Evolutionary conservation across 116 monocot genomes (phyloP).

Genomic region (Trichopus zeylanicus): DNA sequence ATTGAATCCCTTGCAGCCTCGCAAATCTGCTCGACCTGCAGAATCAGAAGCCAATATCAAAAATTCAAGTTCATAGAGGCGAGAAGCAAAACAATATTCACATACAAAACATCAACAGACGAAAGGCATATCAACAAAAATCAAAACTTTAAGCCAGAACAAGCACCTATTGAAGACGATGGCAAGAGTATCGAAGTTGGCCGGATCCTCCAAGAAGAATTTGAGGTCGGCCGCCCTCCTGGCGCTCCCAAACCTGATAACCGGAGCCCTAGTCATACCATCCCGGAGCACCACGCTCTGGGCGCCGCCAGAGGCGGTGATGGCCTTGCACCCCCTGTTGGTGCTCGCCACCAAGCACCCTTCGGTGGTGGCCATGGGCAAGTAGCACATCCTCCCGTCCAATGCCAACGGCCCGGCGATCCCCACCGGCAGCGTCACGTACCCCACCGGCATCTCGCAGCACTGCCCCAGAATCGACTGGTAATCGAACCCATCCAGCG

Average conservation of each 20-base stretch:
- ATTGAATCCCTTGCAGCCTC: slow-evolving; percentile 64
- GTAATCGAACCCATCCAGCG: slow-evolving; percentile 83
- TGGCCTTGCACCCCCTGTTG: slow-evolving; percentile 91
- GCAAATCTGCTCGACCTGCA: slow-evolving; percentile 97
- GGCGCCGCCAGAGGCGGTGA: slow-evolving; percentile 82
- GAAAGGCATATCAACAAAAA: no score
- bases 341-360: slow-evolving; percentile 96
- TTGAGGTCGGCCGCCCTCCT: slow-evolving; percentile 68
- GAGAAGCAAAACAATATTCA: background rate
- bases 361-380: slow-evolving; percentile 97
- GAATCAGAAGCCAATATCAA: background rate
- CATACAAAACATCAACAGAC: no score
- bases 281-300: slow-evolving; percentile 66
- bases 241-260: slow-evolving; percentile 54
- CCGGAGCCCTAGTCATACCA: slow-evolving; percentile 86
- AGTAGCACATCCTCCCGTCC: slow-evolving; percentile 53
- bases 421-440: slow-evolving; percentile 82
- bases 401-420: slow-evolving; percentile 82
- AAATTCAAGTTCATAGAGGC: background rate
- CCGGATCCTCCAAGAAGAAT: slow-evolving; percentile 66
- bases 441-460: slow-evolving; percentile 91
- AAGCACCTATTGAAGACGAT: slow-evolving; percentile 79
- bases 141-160: background rate
- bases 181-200: slow-evolving; percentile 66
- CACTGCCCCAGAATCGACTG: slow-evolving; percentile 81